These are phyloP conservation scores for Prorocentrum cordatum DNA, from an alignment of 169 alveolate species.

Conservation along the genomic window DNA sequence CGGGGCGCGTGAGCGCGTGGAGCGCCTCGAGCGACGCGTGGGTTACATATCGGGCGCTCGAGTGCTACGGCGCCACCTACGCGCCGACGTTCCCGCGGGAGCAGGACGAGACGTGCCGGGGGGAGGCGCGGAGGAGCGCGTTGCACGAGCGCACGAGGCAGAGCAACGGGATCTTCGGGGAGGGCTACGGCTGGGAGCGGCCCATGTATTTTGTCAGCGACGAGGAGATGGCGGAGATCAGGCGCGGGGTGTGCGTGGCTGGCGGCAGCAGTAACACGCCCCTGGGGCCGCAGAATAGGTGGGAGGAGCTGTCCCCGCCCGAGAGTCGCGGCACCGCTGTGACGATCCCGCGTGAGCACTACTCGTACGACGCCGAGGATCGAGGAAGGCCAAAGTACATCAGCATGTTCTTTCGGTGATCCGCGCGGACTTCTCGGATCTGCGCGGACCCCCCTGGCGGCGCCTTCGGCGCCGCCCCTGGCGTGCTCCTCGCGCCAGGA, in stretches of 20 bases:
- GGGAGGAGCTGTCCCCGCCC: not conserved
- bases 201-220: not conserved
- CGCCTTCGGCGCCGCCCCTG: too few relatives aligned
- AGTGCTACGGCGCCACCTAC: not conserved
- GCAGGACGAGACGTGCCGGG: not conserved
- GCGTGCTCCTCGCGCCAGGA: too few relatives aligned
- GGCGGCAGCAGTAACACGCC: too few relatives aligned
- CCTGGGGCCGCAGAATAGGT: not conserved
- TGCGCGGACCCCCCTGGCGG: too few relatives aligned
- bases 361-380: not conserved
- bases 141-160: not conserved
- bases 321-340: not conserved
- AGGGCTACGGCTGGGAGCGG: slow-evolving; percentile 29
- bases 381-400: too few relatives aligned
- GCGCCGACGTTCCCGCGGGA: not conserved
- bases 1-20: not conserved
- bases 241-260: too few relatives aligned
- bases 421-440: too few relatives aligned
- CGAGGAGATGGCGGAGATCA: not conserved
- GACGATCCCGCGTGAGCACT: not conserved
- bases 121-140: not conserved
- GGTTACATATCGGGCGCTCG: not conserved
- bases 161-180: not conserved
- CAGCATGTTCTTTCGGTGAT: too few relatives aligned
- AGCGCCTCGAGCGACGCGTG: not conserved